Conservation (phyloP, 805 yeast genomes). For the Isabelozyma pseudorhagii region DNA sequence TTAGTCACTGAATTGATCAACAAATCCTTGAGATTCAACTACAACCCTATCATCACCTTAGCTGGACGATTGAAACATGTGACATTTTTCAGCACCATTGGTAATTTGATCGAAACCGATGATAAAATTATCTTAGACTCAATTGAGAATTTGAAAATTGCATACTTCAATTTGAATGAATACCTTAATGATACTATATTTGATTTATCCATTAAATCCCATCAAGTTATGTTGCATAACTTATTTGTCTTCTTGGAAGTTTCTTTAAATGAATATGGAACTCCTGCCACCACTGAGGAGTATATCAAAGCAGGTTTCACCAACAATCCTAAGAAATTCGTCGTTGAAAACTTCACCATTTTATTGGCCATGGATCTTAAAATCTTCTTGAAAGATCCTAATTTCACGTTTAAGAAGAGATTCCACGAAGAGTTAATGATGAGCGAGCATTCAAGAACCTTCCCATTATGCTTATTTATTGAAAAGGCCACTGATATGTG, state of each 20-base stretch:
- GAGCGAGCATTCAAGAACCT: slow-evolving; percentile 46
- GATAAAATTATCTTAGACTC: slow-evolving; percentile 30
- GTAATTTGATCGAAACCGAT: slow-evolving; percentile 36
- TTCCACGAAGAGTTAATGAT: slow-evolving; percentile 65
- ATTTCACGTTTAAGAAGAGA: slow-evolving; percentile 57
- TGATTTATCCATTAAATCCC: slow-evolving; percentile 36
- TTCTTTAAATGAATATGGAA: slow-evolving; percentile 40
- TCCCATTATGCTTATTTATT: slow-evolving; percentile 47
- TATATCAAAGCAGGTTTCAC: slow-evolving; percentile 47
- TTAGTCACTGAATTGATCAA: slow-evolving; percentile 44
- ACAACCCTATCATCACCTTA: slow-evolving; percentile 42
- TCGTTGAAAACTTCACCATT: slow-evolving; percentile 44
- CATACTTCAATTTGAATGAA: slow-evolving; percentile 35
- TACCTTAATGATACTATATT: slow-evolving; percentile 31
- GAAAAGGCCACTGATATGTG: slow-evolving; percentile 32
- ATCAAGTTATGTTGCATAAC: slow-evolving; percentile 38
- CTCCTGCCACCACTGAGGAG: slow-evolving; percentile 41
- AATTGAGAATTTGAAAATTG: slow-evolving; percentile 25
- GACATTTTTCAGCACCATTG: slow-evolving; percentile 44
- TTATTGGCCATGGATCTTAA: slow-evolving; percentile 53
- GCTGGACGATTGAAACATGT: slow-evolving; percentile 46
- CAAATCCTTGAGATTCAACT: slow-evolving; percentile 39
- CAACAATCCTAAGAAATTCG: slow-evolving; percentile 39
- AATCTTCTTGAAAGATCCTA: slow-evolving; percentile 53
- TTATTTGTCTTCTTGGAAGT: slow-evolving; percentile 37